Percentiles rank a stretch among this genome's conserved stretches.
Evolutionary conservation across 192 early-diverging fungal species (phyloP).

Genomic region (Coemansia sp.): DNA sequence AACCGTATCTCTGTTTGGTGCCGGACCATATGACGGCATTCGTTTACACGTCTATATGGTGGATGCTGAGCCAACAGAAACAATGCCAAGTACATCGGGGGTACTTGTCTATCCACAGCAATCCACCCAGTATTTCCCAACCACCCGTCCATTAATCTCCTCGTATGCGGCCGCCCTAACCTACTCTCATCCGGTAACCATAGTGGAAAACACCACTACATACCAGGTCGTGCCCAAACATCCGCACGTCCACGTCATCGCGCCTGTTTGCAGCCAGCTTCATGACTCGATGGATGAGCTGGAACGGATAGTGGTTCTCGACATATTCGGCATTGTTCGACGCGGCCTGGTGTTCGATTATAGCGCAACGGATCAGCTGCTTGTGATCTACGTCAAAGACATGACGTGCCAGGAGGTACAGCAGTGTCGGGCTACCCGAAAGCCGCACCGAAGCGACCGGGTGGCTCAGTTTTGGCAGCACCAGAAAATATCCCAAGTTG

Average conservation of each 20-base stretch:
- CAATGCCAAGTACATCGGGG: constrained; percentile 4
- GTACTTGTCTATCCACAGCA: not conserved
- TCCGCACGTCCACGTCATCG: not conserved
- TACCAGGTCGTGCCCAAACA: too few species aligned
- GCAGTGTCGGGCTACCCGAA: too few species aligned
- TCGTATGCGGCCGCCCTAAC: not conserved
- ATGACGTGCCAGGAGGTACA: not conserved
- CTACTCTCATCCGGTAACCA: too few species aligned
- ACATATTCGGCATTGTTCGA: constrained; percentile 22
- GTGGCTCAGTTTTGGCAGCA: too few species aligned
- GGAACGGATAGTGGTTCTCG: constrained; percentile 18
- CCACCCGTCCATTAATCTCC: not conserved
- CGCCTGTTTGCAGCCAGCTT: constrained; percentile 5
- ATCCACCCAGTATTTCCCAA: not conserved
- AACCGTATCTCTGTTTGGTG: constrained; percentile 21
- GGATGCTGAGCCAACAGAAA: not conserved
- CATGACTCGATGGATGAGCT: not conserved
- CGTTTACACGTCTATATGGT: constrained; percentile 12
- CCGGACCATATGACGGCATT: constrained; percentile 22
- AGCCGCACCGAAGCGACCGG: too few species aligned
- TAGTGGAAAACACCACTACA: too few species aligned
- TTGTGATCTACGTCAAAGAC: constrained; percentile 20
- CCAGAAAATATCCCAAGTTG: constrained; percentile 5
- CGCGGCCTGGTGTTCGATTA: constrained; percentile 18
- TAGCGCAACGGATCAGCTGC: not conserved